Evolutionary conservation across 441 rosid genomes (phyloP).

Genomic region (Gossypium schwendimanii): DNA sequence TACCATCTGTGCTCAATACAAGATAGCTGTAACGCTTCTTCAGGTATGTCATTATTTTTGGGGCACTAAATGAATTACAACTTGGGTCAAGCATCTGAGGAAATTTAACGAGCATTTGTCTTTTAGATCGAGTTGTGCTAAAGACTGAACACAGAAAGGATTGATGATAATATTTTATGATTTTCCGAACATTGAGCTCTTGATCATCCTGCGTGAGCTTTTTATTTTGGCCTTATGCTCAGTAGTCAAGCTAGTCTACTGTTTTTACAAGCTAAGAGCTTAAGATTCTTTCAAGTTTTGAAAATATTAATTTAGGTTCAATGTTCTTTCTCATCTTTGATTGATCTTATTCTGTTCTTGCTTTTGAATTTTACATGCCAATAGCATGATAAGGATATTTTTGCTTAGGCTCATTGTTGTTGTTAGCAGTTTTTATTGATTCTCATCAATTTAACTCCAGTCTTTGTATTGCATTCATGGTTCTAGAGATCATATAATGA

Average conservation of each 20-base stretch:
- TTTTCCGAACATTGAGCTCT: not conserved
- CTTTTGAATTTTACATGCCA: not conserved
- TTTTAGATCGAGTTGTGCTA: not conserved
- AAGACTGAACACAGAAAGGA: not conserved
- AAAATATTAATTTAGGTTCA: not conserved
- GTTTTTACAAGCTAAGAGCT: not conserved
- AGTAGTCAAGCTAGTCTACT: not conserved
- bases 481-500: not conserved
- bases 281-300: not conserved
- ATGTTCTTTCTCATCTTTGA: not conserved
- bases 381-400: not conserved
- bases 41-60: slow-evolving; percentile 39
- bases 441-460: not conserved
- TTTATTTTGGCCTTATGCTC: not conserved
- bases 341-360: not conserved
- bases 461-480: not conserved
- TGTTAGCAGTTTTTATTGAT: not conserved
- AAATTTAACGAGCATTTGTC: not conserved
- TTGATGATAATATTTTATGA: not conserved
- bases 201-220: not conserved
- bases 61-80: slow-evolving; percentile 1
- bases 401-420: not conserved
- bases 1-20: slow-evolving; percentile 96
- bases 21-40: slow-evolving; percentile 88
- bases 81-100: not conserved